Percentiles rank a stretch among this genome's conserved stretches.
These are phyloP conservation scores for Fusarium albidum DNA, from an alignment of 2,329 filamentous ascomycete genomes.

Conservation along the genomic window DNA sequence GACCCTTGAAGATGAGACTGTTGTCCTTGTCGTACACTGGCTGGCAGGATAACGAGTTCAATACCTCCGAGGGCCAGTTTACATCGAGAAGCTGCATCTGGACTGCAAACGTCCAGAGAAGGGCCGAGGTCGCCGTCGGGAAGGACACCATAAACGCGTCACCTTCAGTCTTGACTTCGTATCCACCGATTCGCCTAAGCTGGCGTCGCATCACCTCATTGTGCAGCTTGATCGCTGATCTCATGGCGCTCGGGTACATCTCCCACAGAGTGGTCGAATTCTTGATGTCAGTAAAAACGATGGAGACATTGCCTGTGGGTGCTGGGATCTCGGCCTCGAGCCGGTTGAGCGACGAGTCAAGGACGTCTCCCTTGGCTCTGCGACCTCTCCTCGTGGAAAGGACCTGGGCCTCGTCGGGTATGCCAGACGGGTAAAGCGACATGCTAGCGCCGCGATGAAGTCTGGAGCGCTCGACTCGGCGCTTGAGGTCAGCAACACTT, in stretches of 20 bases:
- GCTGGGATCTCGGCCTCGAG: constrained; percentile 92
- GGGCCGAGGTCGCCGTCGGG: constrained; percentile 90
- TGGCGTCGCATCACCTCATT: constrained; percentile 97
- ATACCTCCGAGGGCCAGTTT: constrained; percentile 91
- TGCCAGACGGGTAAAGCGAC: constrained; percentile 80
- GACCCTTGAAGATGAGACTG: constrained; percentile 88
- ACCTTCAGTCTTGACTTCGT: constrained; percentile 99
- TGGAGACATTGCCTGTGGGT: constrained; percentile 87
- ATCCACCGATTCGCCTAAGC: constrained; percentile 90
- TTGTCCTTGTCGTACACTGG: constrained; percentile 84
- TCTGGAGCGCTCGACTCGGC: constrained; percentile 77
- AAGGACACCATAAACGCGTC: constrained; percentile 99
- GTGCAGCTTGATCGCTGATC: constrained; percentile 95
- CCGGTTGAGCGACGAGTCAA: constrained; percentile 86
- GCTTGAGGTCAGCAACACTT: constrained; percentile 89
- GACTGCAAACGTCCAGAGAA: constrained; percentile 96
- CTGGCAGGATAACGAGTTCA: constrained; percentile 86
- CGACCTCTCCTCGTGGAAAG: constrained; percentile 71
- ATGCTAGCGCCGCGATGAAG: constrained; percentile 81
- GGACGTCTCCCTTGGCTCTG: constrained; percentile 68
- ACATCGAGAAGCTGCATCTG: constrained; percentile 89
- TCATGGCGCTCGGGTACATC: constrained; percentile 92
- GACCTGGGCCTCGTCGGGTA: constrained; percentile 74
- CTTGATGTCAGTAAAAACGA: constrained; percentile 99
- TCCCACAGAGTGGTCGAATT: constrained; percentile 98